Evolutionary conservation across 2,329 filamentous ascomycete genomes (phyloP).

Genomic region (Phoma sp.): DNA sequence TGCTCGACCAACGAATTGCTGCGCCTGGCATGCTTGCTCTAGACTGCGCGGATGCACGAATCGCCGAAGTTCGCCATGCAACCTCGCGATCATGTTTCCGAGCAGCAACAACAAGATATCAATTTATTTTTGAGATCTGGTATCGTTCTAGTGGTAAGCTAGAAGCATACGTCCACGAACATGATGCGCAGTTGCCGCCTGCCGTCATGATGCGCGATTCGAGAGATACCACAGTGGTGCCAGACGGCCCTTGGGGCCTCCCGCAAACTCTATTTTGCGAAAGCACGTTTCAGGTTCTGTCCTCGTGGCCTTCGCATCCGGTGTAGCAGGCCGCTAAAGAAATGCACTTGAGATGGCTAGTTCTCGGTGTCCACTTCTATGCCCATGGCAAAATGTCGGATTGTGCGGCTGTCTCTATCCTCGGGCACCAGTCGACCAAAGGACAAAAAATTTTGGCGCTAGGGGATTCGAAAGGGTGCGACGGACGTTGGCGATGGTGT

Average conservation of each 20-base stretch:
- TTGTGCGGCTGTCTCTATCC: conserved; percentile 16
- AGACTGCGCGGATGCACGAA: background rate
- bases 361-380: conserved; percentile 17
- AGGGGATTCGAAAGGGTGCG: conserved; percentile 2
- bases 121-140: background rate
- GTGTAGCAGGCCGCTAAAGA: conserved; percentile 13
- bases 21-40: background rate
- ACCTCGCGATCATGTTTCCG: conserved; percentile 12
- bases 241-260: conserved; percentile 17
- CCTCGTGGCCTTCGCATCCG: conserved; percentile 16
- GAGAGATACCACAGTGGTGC: background rate
- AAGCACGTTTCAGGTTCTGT: conserved; percentile 28
- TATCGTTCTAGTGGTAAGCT: conserved; percentile 20
- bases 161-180: conserved; percentile 21
- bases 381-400: conserved; percentile 19
- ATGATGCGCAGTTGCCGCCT: conserved; percentile 19
- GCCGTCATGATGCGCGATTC: conserved; percentile 7
- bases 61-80: conserved; percentile 9
- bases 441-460: conserved; percentile 3
- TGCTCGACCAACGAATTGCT: conserved; percentile 9
- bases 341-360: background rate
- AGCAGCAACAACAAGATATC: background rate
- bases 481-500: background rate
- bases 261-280: conserved; percentile 31
- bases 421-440: conserved; percentile 9